phyloP scores from a whole-genome alignment of 2,329 filamentous ascomycete species.

The Ambrosiella beaveri region DNA sequence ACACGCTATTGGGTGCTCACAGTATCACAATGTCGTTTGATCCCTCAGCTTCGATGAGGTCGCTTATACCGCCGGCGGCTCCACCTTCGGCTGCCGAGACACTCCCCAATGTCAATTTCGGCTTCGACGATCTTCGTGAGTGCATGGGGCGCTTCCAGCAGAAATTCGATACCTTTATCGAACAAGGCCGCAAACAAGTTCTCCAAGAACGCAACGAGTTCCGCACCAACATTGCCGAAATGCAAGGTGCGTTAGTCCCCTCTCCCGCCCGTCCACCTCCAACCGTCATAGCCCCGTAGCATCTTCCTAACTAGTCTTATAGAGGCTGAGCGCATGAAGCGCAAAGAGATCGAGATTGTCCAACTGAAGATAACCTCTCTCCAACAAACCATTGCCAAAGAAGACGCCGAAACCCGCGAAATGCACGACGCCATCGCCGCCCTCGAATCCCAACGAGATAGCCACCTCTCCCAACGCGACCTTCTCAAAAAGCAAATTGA shows the following conservation, averaged over 20 bases:
- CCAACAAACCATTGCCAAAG: slow-evolving; percentile 58
- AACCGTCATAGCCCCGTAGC: background rate
- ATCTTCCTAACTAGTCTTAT: slow-evolving; percentile 9
- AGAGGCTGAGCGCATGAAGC: slow-evolving; percentile 88
- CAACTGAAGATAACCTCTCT: slow-evolving; percentile 53
- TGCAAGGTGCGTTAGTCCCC: slow-evolving; percentile 49
- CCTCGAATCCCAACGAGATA: slow-evolving; percentile 42
- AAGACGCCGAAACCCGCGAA: slow-evolving; percentile 59
- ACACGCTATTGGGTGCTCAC: background rate
- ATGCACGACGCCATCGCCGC: slow-evolving; percentile 47
- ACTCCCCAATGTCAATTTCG: slow-evolving; percentile 82
- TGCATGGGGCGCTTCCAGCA: slow-evolving; percentile 87
- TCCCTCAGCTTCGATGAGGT: slow-evolving; percentile 49
- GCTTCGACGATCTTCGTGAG: slow-evolving; percentile 86
- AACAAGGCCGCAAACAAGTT: slow-evolving; percentile 73
- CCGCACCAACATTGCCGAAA: slow-evolving; percentile 71
- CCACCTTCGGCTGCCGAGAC: slow-evolving; percentile 55
- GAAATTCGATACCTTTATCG: slow-evolving; percentile 86
- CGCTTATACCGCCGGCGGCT: slow-evolving; percentile 46
- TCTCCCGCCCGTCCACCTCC: background rate
- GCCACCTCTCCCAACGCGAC: slow-evolving; percentile 39
- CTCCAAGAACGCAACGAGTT: slow-evolving; percentile 90
- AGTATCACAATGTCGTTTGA: slow-evolving; percentile 41
- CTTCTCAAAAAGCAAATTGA: slow-evolving; percentile 43
- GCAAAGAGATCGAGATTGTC: slow-evolving; percentile 70